phyloP scores from a whole-genome alignment of 1,284 basidiomycete genomes.

The Microbotryum silenes-acaulis region DNA sequence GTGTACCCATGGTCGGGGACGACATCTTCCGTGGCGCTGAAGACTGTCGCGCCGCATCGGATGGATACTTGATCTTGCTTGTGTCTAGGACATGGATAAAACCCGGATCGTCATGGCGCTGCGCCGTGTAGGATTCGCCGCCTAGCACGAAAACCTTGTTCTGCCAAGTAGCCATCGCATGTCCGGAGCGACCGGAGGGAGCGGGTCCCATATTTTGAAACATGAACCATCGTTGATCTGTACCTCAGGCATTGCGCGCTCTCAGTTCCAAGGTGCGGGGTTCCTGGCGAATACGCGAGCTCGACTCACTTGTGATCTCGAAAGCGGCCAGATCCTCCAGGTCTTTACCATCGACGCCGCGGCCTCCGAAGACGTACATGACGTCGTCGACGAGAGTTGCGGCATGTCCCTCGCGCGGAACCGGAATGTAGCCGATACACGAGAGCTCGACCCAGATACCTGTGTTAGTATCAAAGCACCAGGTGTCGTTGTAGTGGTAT shows the following conservation, averaged over 20 bases:
- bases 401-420: constrained; percentile 92
- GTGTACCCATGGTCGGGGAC: constrained; percentile 27
- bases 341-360: constrained; percentile 95
- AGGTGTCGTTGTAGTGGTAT: constrained; percentile 99
- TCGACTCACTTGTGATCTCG: constrained; percentile 77
- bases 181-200: constrained; percentile 82
- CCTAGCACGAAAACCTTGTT: constrained; percentile 86
- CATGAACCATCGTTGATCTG: constrained; percentile 81
- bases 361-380: constrained; percentile 94
- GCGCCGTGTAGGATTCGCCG: constrained; percentile 71
- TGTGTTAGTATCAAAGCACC: constrained; percentile 82
- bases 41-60: constrained; percentile 49
- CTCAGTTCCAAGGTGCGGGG: neutral
- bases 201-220: constrained; percentile 99
- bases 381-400: constrained; percentile 96
- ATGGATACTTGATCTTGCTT: constrained; percentile 89
- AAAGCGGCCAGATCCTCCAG: constrained; percentile 91
- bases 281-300: neutral
- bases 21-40: constrained; percentile 34
- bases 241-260: constrained; percentile 39
- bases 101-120: constrained; percentile 53
- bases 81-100: constrained; percentile 87
- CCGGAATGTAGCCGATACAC: constrained; percentile 96
- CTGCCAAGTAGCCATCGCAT: constrained; percentile 87
- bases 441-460: constrained; percentile 83